phyloP scores from a whole-genome alignment of 2,329 filamentous ascomycete genomes.

The Phialophora macrospora region DNA sequence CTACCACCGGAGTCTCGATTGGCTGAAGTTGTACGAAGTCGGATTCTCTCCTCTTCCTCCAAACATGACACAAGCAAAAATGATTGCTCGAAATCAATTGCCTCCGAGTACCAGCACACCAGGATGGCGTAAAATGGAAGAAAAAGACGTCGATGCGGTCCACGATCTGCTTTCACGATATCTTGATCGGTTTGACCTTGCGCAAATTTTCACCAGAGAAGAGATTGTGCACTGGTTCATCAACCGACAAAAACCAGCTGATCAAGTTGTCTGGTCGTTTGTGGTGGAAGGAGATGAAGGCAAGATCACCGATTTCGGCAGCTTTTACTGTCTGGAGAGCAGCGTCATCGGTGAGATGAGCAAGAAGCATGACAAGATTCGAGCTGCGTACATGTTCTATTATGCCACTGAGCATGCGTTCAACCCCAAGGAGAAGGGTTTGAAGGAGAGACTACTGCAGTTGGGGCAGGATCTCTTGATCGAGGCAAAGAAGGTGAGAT shows the following conservation, averaged over 20 bases:
- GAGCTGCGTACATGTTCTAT: conserved; percentile 95
- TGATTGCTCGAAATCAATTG: conserved; percentile 83
- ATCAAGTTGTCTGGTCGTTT: conserved; percentile 88
- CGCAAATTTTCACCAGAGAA: conserved; percentile 76
- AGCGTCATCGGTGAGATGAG: conserved; percentile 68
- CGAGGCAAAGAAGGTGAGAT: conserved; percentile 73
- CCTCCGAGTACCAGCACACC: conserved; percentile 73
- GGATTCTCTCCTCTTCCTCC: conserved; percentile 88
- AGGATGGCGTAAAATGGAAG: conserved; percentile 79
- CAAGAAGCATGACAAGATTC: conserved; percentile 73
- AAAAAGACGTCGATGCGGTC: conserved; percentile 77
- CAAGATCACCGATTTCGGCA: conserved; percentile 95
- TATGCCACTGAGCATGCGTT: conserved; percentile 87
- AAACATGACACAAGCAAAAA: conserved; percentile 81
- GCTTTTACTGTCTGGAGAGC: conserved; percentile 93
- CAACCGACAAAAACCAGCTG: conserved; percentile 62
- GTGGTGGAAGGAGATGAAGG: conserved; percentile 73
- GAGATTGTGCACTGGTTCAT: conserved; percentile 90
- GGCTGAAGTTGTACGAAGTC: conserved; percentile 93
- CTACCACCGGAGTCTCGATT: conserved; percentile 91
- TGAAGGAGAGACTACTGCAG: conserved; percentile 79
- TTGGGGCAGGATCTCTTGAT: conserved; percentile 86
- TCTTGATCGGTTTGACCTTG: conserved; percentile 78
- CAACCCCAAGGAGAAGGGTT: conserved; percentile 55
- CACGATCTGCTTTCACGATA: conserved; percentile 76